Evolutionary conservation across 768 basidiomycete species (phyloP).

Genomic region (Calvatia gigantea): DNA sequence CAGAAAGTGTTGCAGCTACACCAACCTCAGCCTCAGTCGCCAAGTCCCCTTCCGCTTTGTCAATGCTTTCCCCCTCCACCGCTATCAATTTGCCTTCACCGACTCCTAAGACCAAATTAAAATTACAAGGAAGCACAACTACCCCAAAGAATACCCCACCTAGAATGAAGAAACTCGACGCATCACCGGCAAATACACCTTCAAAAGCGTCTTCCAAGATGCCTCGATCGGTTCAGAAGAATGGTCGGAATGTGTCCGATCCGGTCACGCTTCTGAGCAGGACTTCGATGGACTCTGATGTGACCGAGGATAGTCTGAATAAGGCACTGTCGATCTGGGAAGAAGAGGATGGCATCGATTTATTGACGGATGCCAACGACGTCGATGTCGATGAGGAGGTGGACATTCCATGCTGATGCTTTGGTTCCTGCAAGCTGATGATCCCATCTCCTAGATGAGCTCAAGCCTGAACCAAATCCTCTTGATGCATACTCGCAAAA

Average conservation of each 20-base stretch:
- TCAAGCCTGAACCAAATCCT: slow-evolving; percentile 35
- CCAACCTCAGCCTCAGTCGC: slow-evolving; percentile 23
- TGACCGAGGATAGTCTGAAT: slow-evolving; percentile 25
- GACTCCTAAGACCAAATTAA: slow-evolving; percentile 29
- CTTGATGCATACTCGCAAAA: slow-evolving; percentile 47
- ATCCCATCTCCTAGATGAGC: slow-evolving; percentile 28
- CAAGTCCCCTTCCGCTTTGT: slow-evolving; percentile 23
- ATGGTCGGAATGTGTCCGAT: slow-evolving; percentile 8
- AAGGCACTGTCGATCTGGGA: slow-evolving; percentile 30
- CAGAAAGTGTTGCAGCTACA: slow-evolving; percentile 6
- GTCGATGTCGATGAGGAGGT: slow-evolving; percentile 75
- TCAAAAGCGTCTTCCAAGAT: slow-evolving; percentile 22
- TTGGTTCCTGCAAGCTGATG: slow-evolving; percentile 7
- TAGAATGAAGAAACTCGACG: background rate
- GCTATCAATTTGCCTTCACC: slow-evolving; percentile 38
- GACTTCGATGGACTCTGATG: slow-evolving; percentile 21
- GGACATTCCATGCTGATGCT: slow-evolving; percentile 14
- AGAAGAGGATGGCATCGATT: slow-evolving; percentile 60
- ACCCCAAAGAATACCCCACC: slow-evolving; percentile 31
- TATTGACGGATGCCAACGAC: slow-evolving; percentile 61
- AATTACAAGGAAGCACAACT: slow-evolving; percentile 18
- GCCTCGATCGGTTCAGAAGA: slow-evolving; percentile 10
- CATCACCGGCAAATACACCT: slow-evolving; percentile 17
- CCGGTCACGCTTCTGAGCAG: slow-evolving; percentile 19
- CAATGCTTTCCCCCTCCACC: slow-evolving; percentile 27